Conservation (phyloP, 768 basidiomycete species). For the Collybia nuda region DNA sequence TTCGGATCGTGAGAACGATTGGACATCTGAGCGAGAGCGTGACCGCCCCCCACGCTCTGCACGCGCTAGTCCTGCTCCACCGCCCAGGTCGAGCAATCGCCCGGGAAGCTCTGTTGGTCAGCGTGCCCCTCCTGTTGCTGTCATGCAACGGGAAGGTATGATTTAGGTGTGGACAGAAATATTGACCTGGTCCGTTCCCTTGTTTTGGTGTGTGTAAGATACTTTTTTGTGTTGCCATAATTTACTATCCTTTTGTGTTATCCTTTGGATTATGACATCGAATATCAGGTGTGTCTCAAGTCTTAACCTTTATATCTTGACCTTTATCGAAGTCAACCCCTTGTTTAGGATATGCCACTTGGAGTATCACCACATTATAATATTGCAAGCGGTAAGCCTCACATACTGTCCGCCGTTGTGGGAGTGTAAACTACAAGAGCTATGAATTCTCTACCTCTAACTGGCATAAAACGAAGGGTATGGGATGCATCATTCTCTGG, state of each 20-base stretch:
- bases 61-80: slow-evolving; percentile 48
- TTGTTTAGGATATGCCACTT: too few species aligned
- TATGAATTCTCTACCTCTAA: background rate
- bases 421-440: too few species aligned
- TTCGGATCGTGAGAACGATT: slow-evolving; percentile 16
- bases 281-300: slow-evolving; percentile 33
- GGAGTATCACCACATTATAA: too few species aligned
- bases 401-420: too few species aligned
- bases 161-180: background rate
- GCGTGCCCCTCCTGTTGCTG: slow-evolving; percentile 49
- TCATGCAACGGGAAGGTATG: slow-evolving; percentile 42
- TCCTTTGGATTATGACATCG: too few species aligned
- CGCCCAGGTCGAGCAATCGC: slow-evolving; percentile 66
- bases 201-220: slow-evolving; percentile 25
- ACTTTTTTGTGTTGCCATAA: slow-evolving; percentile 87
- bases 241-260: slow-evolving; percentile 18
- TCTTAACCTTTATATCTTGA: slow-evolving; percentile 63
- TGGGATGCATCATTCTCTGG: too few species aligned
- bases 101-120: slow-evolving; percentile 54
- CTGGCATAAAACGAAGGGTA: too few species aligned
- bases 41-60: slow-evolving; percentile 28
- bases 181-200: background rate
- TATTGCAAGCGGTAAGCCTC: too few species aligned
- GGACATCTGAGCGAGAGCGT: slow-evolving; percentile 15
- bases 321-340: slow-evolving; percentile 50